Conservation (phyloP, 2,329 filamentous ascomycete species). For the Calonectria pauciramosa region DNA sequence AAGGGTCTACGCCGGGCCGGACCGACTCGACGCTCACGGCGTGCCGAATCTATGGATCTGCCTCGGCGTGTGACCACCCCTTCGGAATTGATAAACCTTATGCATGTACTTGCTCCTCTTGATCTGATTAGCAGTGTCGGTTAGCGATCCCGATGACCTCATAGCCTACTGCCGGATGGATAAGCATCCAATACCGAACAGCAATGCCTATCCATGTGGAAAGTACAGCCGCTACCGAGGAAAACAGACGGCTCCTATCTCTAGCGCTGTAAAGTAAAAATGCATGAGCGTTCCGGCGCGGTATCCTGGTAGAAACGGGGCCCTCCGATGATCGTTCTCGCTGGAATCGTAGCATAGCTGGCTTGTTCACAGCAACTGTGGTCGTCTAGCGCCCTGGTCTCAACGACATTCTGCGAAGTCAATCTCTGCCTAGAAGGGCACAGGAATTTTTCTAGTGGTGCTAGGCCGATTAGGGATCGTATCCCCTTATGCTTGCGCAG, state of each 20-base stretch:
- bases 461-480: neutral
- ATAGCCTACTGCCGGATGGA: neutral
- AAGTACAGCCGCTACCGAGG: neutral
- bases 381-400: neutral
- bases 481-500: neutral
- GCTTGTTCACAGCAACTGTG: neutral
- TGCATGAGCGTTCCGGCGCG: neutral
- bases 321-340: neutral
- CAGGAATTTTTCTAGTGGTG: neutral
- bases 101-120: neutral
- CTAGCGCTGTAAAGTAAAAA: neutral
- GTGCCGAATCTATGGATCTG: neutral
- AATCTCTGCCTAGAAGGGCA: neutral
- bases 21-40: neutral
- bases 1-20: slow-evolving; percentile 5
- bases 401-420: neutral
- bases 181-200: neutral
- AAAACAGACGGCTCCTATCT: neutral
- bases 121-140: neutral
- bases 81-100: neutral
- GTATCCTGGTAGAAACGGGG: neutral
- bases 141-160: neutral
- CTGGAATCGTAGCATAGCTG: neutral
- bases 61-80: neutral
- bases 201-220: neutral